Percentiles rank a stretch among this genome's conserved stretches.
Conservation (phyloP, 768 basidiomycete species). For the Boletus bicolor region DNA sequence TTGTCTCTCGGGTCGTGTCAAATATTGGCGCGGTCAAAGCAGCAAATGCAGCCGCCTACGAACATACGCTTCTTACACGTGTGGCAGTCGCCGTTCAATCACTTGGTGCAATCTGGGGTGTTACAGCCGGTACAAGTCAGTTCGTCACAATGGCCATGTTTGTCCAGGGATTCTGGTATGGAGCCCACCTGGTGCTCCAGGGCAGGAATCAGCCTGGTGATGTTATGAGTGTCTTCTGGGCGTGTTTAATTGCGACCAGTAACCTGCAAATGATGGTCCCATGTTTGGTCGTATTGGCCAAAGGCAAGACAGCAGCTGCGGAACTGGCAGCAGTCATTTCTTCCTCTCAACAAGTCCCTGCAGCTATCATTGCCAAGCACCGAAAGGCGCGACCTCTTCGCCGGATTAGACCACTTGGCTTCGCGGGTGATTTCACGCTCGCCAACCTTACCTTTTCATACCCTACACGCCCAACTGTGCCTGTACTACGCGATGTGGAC, state of each 20-base stretch:
- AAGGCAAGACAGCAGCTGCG: constrained; percentile 55
- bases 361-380: constrained; percentile 20
- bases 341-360: constrained; percentile 35
- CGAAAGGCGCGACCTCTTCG: constrained; percentile 38
- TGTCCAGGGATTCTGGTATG: constrained; percentile 97
- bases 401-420: constrained; percentile 62
- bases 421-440: constrained; percentile 69
- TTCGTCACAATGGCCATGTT: constrained; percentile 91
- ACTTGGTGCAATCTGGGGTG: constrained; percentile 73
- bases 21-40: constrained; percentile 91
- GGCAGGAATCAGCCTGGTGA: constrained; percentile 67
- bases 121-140: constrained; percentile 63
- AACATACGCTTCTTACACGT: constrained; percentile 46
- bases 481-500: constrained; percentile 55
- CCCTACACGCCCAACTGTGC: constrained; percentile 62
- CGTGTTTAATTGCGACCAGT: constrained; percentile 84
- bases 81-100: constrained; percentile 47
- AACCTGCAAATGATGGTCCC: constrained; percentile 89
- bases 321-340: constrained; percentile 24
- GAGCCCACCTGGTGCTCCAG: constrained; percentile 80
- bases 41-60: constrained; percentile 71
- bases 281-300: constrained; percentile 60
- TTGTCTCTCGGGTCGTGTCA: constrained; percentile 71
- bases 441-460: constrained; percentile 65
- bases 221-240: constrained; percentile 98